Conservation (phyloP, 2,329 filamentous ascomycete genomes). For the Colletotrichum sp. region DNA sequence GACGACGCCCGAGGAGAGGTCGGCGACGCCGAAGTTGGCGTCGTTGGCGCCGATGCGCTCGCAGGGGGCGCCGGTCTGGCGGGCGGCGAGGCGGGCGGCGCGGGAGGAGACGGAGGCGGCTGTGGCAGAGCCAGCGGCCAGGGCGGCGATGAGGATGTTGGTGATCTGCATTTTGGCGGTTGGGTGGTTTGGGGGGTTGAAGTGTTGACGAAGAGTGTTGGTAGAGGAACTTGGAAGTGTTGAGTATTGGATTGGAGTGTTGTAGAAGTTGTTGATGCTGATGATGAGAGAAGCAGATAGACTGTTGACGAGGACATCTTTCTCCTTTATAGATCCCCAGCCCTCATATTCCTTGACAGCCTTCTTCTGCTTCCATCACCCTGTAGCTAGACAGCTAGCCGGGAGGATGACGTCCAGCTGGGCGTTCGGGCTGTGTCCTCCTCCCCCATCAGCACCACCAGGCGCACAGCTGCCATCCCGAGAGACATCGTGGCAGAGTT, state of each 20-base stretch:
- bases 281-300: neutral
- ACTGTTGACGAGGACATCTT: neutral
- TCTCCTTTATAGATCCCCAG: neutral
- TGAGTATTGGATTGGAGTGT: neutral
- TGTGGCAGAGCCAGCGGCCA: neutral
- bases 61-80: neutral
- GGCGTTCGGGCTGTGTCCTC: neutral
- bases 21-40: slow-evolving; percentile 8
- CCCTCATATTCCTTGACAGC: too few relatives aligned
- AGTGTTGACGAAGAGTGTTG: neutral
- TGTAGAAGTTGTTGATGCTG: neutral
- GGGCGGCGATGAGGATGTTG: slow-evolving; percentile 1
- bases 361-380: neutral
- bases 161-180: slow-evolving; percentile 11
- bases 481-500: neutral
- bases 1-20: neutral
- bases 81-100: neutral
- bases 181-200: neutral
- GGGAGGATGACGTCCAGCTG: neutral
- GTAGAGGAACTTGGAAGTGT: neutral
- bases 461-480: neutral
- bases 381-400: neutral
- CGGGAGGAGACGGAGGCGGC: neutral
- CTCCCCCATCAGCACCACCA: neutral
- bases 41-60: slow-evolving; percentile 1